Percentiles rank a stretch among this genome's conserved stretches.
These are phyloP conservation scores for Aspergillus sclerotioniger DNA, from an alignment of 495 filamentous ascomycete genomes.

Conservation along the genomic window DNA sequence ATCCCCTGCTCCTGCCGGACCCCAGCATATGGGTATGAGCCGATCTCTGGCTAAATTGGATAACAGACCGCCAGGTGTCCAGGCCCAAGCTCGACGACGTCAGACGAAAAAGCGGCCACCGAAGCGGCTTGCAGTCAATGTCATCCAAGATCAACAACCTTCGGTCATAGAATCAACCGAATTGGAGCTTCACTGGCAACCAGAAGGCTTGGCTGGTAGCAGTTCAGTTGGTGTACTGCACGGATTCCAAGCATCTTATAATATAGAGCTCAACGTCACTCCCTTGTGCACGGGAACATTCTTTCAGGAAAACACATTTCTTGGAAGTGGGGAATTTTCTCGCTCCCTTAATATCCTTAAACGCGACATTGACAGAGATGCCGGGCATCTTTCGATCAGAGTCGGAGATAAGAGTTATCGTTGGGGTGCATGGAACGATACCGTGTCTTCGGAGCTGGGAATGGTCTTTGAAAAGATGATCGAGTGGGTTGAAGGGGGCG, in stretches of 20 bases:
- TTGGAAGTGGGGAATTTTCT: slow-evolving; percentile 68
- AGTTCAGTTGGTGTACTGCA: slow-evolving; percentile 37
- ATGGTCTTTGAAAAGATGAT: slow-evolving; percentile 54
- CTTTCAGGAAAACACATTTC: slow-evolving; percentile 73
- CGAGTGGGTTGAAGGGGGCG: slow-evolving; percentile 23
- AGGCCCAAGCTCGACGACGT: slow-evolving; percentile 13
- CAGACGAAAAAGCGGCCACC: slow-evolving; percentile 51
- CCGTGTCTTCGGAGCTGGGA: slow-evolving; percentile 65
- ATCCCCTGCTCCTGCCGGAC: background rate
- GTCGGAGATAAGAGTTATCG: slow-evolving; percentile 50
- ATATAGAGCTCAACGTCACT: slow-evolving; percentile 70
- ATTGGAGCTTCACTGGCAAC: slow-evolving; percentile 6
- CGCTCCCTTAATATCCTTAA: slow-evolving; percentile 43
- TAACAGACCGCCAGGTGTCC: slow-evolving; percentile 1
- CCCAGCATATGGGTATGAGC: background rate
- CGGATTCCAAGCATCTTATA: slow-evolving; percentile 58
- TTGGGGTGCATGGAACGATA: slow-evolving; percentile 72
- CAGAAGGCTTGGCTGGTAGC: slow-evolving; percentile 2
- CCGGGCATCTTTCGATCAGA: slow-evolving; percentile 33
- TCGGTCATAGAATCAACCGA: slow-evolving; percentile 17
- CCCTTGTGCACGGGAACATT: slow-evolving; percentile 66
- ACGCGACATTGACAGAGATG: slow-evolving; percentile 33
- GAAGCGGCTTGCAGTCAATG: slow-evolving; percentile 45
- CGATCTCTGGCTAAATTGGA: background rate
- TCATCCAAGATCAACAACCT: slow-evolving; percentile 22